Conservation (phyloP, 768 basidiomycete genomes). For the Dendrothele bispora region DNA sequence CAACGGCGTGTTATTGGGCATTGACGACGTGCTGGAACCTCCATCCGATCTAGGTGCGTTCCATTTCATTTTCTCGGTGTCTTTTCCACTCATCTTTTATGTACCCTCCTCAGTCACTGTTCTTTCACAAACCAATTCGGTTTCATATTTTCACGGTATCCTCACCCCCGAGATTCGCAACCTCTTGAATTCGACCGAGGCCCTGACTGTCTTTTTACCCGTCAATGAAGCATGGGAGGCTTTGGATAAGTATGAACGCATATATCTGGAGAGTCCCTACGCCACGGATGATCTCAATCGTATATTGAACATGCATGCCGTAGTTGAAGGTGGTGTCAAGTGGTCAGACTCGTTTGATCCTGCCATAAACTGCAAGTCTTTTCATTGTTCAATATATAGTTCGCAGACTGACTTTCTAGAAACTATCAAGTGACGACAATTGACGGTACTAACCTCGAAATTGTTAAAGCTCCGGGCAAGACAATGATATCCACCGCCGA, state of each 20-base stretch:
- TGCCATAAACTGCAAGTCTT: constrained; percentile 51
- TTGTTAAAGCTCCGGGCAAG: constrained; percentile 53
- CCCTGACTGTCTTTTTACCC: constrained; percentile 88
- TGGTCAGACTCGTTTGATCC: constrained; percentile 67
- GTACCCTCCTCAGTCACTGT: constrained; percentile 51
- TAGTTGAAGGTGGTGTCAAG: constrained; percentile 54
- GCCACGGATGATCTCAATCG: constrained; percentile 76
- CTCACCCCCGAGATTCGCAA: constrained; percentile 57
- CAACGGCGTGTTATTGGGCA: constrained; percentile 80
- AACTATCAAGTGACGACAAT: constrained; percentile 71
- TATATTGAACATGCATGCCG: constrained; percentile 79
- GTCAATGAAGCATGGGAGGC: constrained; percentile 81
- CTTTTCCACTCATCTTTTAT: neutral
- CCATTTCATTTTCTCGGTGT: constrained; percentile 9
- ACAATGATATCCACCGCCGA: constrained; percentile 57
- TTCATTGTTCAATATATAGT: constrained; percentile 9
- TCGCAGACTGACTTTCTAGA: too few relatives aligned
- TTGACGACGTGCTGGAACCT: constrained; percentile 70
- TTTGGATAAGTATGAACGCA: constrained; percentile 73
- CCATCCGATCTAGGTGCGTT: constrained; percentile 73
- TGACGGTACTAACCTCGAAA: constrained; percentile 64
- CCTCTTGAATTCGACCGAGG: constrained; percentile 63
- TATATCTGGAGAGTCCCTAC: constrained; percentile 88
- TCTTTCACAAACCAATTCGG: constrained; percentile 53
- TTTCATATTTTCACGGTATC: constrained; percentile 77